These are phyloP conservation scores for Ocimum tenuiflorum DNA, from an alignment of 257 asterid genomes.

Conservation along the genomic window DNA sequence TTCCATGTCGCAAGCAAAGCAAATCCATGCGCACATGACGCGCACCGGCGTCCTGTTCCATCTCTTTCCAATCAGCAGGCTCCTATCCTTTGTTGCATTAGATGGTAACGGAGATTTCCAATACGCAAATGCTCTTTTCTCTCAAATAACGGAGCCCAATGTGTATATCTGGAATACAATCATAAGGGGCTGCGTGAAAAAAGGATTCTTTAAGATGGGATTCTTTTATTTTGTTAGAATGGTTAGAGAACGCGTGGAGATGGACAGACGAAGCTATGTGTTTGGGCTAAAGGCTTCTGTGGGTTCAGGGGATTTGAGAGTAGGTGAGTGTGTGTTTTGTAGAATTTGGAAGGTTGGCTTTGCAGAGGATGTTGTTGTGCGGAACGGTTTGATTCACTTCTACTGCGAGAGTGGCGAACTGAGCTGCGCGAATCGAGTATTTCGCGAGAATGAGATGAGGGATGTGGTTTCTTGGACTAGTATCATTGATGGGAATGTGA, in stretches of 20 bases:
- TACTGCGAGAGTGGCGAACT: constrained; percentile 42
- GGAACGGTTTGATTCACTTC: constrained; percentile 64
- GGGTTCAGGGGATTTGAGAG: constrained; percentile 32
- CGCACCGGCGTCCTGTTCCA: constrained; percentile 62
- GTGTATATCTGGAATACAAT: constrained; percentile 74
- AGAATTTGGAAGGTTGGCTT: constrained; percentile 64
- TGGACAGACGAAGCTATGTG: constrained; percentile 66
- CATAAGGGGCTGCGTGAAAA: constrained; percentile 56
- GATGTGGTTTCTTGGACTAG: constrained; percentile 90
- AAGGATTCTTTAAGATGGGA: constrained; percentile 35
- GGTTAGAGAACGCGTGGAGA: constrained; percentile 43
- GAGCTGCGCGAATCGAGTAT: constrained; percentile 35
- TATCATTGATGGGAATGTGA: constrained; percentile 58
- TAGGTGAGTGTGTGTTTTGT: constrained; percentile 48
- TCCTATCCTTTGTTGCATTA: constrained; percentile 54
- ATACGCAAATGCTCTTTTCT: constrained; percentile 47
- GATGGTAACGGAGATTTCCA: constrained; percentile 46
- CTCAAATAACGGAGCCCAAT: constrained; percentile 48
- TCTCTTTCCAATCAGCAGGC: constrained; percentile 65
- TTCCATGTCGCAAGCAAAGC: constrained; percentile 62
- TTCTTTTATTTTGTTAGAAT: constrained; percentile 45
- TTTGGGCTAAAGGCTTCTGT: constrained; percentile 57
- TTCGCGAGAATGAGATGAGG: constrained; percentile 40
- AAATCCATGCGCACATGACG: constrained; percentile 66
- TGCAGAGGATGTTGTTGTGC: constrained; percentile 46